Evolutionary conservation across 805 yeast species (phyloP).

Genomic region (Metschnikowia cerradonensis): DNA sequence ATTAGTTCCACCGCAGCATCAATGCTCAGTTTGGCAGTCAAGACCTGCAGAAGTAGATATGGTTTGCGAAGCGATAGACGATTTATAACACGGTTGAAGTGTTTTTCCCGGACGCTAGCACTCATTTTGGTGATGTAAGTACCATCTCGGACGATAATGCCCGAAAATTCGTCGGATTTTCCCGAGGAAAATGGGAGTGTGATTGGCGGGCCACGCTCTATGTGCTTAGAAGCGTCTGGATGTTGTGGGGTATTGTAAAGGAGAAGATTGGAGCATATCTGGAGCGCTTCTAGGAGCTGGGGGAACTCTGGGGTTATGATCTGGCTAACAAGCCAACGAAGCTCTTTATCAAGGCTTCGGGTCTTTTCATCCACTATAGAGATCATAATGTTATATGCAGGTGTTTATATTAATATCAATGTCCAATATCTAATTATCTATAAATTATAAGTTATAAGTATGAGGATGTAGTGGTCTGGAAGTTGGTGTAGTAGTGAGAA

Average conservation of each 20-base stretch:
- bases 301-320: slow-evolving; percentile 18
- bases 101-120: slow-evolving; percentile 40
- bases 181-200: slow-evolving; percentile 56
- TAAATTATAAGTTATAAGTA: no score
- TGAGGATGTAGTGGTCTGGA: no score
- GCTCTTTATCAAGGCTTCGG: slow-evolving; percentile 16
- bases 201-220: slow-evolving; percentile 37
- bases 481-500: no score
- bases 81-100: slow-evolving; percentile 31
- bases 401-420: no score
- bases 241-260: slow-evolving; percentile 35
- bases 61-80: slow-evolving; percentile 28
- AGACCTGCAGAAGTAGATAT: slow-evolving; percentile 40
- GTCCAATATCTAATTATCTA: no score
- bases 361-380: slow-evolving; percentile 6
- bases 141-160: slow-evolving; percentile 55
- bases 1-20: slow-evolving; percentile 31
- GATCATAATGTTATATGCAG: background rate
- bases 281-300: slow-evolving; percentile 31
- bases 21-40: slow-evolving; percentile 43
- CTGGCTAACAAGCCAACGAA: slow-evolving; percentile 17
- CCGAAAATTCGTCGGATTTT: slow-evolving; percentile 56
- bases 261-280: slow-evolving; percentile 34
- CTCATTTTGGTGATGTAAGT: slow-evolving; percentile 48
- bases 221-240: slow-evolving; percentile 24